Percentiles rank a stretch among this genome's conserved stretches.
phyloP scores from a whole-genome alignment of 2,329 filamentous ascomycete species.

The Neonectria magnoliae region DNA sequence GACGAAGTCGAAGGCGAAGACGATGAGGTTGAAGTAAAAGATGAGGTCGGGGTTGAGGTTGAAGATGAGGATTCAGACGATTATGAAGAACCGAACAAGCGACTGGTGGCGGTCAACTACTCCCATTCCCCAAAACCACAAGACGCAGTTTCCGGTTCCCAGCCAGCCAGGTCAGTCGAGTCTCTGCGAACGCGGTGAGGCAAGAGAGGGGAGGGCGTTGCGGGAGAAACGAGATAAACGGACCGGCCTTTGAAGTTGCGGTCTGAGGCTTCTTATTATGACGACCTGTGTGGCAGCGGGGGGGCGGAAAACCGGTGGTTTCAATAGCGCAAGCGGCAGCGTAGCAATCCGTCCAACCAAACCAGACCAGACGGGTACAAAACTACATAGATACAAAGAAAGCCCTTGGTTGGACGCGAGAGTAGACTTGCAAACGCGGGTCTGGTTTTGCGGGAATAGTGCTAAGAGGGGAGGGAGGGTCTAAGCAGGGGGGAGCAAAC shows the following conservation, averaged over 20 bases:
- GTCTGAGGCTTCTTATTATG: constrained; percentile 36
- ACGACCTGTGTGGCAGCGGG: constrained; percentile 10
- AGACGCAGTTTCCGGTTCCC: constrained; percentile 37
- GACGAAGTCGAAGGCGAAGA: background rate
- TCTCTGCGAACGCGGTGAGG: constrained; percentile 35
- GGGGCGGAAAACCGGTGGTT: background rate
- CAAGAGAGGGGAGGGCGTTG: constrained; percentile 22
- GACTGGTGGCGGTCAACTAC: constrained; percentile 26
- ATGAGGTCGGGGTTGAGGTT: background rate
- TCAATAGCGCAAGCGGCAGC: background rate
- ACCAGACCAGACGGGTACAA: constrained; percentile 1
- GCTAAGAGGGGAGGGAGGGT: constrained; percentile 1
- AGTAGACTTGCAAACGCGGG: constrained; percentile 6
- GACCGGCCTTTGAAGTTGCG: constrained; percentile 39
- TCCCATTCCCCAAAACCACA: constrained; percentile 29
- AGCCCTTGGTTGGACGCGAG: background rate
- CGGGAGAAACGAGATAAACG: constrained; percentile 30
- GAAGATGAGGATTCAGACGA: background rate
- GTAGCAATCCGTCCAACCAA: background rate
- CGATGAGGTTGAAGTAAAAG: background rate
- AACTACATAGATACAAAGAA: background rate
- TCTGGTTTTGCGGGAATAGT: constrained; percentile 21
- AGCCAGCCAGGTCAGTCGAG: constrained; percentile 33
- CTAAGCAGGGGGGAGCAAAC: constrained; percentile 4
- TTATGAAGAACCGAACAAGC: background rate